Conservation (phyloP, 768 basidiomycete genomes). For the Mycena belliarum region DNA sequence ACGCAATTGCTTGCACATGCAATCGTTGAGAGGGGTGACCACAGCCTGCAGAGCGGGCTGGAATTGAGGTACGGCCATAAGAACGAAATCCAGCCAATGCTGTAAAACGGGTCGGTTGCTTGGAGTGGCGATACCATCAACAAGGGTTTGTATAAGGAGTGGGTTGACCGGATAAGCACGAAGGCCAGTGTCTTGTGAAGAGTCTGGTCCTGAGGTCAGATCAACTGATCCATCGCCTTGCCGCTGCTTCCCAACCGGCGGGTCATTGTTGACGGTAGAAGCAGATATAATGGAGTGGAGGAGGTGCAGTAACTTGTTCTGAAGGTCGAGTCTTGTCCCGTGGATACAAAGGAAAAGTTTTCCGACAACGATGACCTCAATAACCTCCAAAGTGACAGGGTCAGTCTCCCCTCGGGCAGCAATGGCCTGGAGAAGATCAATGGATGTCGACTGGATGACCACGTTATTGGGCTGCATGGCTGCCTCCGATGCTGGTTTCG, state of each 20-base stretch:
- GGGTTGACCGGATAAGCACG: constrained; percentile 60
- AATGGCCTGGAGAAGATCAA: constrained; percentile 83
- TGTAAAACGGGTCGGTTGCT: constrained; percentile 82
- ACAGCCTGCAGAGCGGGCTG: constrained; percentile 67
- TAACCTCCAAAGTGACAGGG: constrained; percentile 50
- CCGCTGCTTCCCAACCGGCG: constrained; percentile 29
- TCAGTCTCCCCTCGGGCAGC: constrained; percentile 83
- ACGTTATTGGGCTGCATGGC: constrained; percentile 65
- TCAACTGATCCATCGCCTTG: constrained; percentile 35
- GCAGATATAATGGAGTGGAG: constrained; percentile 84
- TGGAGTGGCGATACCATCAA: constrained; percentile 73
- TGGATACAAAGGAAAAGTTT: constrained; percentile 80
- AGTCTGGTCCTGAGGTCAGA: constrained; percentile 34
- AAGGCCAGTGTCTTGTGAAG: constrained; percentile 28
- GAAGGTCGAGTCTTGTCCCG: constrained; percentile 70
- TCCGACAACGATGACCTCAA: constrained; percentile 71
- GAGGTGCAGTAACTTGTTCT: constrained; percentile 91
- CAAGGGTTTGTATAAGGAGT: constrained; percentile 72
- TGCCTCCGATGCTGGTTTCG: constrained; percentile 44
- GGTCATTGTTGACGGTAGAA: constrained; percentile 43
- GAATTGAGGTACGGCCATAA: constrained; percentile 88
- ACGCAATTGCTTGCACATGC: constrained; percentile 72
- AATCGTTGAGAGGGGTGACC: constrained; percentile 75
- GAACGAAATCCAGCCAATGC: constrained; percentile 95
- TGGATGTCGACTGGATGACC: constrained; percentile 67